A percentile compares a stretch with the other conserved stretches of the same genome.
Conservation (phyloP, 1,284 basidiomycete species). For the Apiotrichum laibachii region DNA sequence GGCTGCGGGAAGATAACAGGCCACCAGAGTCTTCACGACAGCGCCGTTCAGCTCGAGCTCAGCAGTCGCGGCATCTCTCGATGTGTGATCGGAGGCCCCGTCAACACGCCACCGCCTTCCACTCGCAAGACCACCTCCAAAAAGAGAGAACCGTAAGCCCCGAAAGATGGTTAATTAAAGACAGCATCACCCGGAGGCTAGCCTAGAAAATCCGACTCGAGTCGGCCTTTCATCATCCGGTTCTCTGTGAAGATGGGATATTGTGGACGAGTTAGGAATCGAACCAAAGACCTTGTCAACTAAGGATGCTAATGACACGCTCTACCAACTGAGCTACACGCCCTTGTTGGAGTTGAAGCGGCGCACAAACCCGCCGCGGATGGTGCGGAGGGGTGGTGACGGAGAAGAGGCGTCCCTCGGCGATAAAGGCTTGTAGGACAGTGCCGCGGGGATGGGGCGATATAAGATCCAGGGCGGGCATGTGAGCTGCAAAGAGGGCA, state of each 20-base stretch:
- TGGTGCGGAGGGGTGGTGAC: too few relatives aligned
- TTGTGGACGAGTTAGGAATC: conserved; percentile 6
- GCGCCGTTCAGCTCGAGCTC: too few relatives aligned
- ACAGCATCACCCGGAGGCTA: conserved; percentile 10
- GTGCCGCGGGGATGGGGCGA: too few relatives aligned
- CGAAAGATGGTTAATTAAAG: conserved; percentile 10
- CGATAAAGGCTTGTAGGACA: too few relatives aligned
- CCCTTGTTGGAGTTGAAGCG: not conserved
- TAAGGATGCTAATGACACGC: conserved; percentile 2
- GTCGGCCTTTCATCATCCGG: conserved; percentile 6
- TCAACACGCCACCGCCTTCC: too few relatives aligned
- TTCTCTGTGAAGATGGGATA: not conserved
- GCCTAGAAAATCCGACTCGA: conserved; percentile 4
- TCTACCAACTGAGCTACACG: conserved; percentile 8
- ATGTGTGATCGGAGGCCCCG: too few relatives aligned
- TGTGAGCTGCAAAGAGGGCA: too few relatives aligned
- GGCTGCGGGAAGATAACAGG: too few relatives aligned
- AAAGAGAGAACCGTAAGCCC: conserved; percentile 7
- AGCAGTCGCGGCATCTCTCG: too few relatives aligned
- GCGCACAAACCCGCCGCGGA: not conserved
- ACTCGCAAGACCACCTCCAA: not conserved
- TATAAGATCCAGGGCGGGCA: too few relatives aligned
- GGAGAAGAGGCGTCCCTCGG: too few relatives aligned
- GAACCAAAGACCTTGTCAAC: conserved; percentile 3
- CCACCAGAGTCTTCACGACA: too few relatives aligned